These are phyloP conservation scores for Lactarius tabidus DNA, from an alignment of 768 basidiomycete genomes.

Conservation along the genomic window DNA sequence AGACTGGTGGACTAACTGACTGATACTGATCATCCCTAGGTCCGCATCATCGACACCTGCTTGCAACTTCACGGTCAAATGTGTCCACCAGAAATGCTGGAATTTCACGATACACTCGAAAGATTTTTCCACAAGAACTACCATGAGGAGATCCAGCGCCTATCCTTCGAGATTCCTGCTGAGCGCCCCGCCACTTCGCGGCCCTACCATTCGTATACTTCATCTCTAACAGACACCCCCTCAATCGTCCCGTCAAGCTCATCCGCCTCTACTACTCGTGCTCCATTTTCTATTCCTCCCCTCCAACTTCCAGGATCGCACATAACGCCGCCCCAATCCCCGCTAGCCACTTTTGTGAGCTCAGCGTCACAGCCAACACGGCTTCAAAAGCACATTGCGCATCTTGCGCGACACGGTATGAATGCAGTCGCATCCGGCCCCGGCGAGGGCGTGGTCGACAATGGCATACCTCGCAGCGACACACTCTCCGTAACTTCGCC, in stretches of 20 bases:
- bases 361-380: conserved; percentile 54
- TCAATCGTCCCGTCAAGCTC: conserved; percentile 42
- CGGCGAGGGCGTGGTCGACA: conserved; percentile 41
- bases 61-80: conserved; percentile 77
- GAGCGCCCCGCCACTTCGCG: conserved; percentile 35
- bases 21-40: conserved; percentile 38
- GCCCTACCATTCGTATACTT: conserved; percentile 18
- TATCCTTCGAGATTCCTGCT: conserved; percentile 54
- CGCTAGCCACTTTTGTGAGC: conserved; percentile 25
- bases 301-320: conserved; percentile 47
- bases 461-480: conserved; percentile 41
- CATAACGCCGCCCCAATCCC: conserved; percentile 43
- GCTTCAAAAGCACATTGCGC: conserved; percentile 74
- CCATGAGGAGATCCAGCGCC: conserved; percentile 71
- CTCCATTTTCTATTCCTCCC: conserved; percentile 46
- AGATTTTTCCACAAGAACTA: conserved; percentile 84
- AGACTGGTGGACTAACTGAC: neutral
- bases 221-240: conserved; percentile 32
- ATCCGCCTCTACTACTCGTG: conserved; percentile 16
- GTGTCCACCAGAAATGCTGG: conserved; percentile 83
- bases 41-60: conserved; percentile 78
- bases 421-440: conserved; percentile 77
- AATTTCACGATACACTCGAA: conserved; percentile 88
- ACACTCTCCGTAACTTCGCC: conserved; percentile 63
- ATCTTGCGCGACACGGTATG: conserved; percentile 79